phyloP scores from a whole-genome alignment of 1,284 basidiomycete species.

The Ceratobasidium theobromae region DNA sequence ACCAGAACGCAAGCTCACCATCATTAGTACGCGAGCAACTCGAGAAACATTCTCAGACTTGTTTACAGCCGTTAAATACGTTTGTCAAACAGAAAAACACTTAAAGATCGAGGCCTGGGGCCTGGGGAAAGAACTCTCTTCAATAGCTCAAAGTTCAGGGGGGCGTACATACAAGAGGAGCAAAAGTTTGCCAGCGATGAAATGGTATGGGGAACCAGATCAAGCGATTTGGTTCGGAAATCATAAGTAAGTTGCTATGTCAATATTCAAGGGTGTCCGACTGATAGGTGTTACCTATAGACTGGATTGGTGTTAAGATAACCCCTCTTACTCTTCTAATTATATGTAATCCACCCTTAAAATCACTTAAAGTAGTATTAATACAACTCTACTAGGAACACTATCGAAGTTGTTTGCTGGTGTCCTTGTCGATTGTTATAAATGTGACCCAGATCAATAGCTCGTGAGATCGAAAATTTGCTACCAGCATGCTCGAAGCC shows the following conservation, averaged over 20 bases:
- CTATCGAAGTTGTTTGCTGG: too few species aligned
- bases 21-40: constrained; percentile 53
- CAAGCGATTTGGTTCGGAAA: constrained; percentile 57
- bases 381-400: too few species aligned
- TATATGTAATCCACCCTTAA: too few species aligned
- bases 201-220: constrained; percentile 56
- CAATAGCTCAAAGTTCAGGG: constrained; percentile 44
- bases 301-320: too few species aligned
- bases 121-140: constrained; percentile 46
- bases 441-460: too few species aligned
- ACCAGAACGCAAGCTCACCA: constrained; percentile 47
- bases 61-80: constrained; percentile 46
- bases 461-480: too few species aligned
- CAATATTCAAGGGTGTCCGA: neutral
- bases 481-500: too few species aligned
- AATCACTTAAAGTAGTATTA: too few species aligned
- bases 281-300: neutral
- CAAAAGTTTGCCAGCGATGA: constrained; percentile 56
- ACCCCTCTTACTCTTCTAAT: too few species aligned
- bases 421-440: too few species aligned
- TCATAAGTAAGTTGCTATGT: constrained; percentile 48
- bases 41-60: constrained; percentile 47
- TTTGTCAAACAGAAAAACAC: constrained; percentile 48
- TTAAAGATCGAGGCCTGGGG: constrained; percentile 60
- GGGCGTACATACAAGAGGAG: constrained; percentile 48